Conservation (phyloP, 208 protist genomes). For the Leptomonas seymouri region DNA sequence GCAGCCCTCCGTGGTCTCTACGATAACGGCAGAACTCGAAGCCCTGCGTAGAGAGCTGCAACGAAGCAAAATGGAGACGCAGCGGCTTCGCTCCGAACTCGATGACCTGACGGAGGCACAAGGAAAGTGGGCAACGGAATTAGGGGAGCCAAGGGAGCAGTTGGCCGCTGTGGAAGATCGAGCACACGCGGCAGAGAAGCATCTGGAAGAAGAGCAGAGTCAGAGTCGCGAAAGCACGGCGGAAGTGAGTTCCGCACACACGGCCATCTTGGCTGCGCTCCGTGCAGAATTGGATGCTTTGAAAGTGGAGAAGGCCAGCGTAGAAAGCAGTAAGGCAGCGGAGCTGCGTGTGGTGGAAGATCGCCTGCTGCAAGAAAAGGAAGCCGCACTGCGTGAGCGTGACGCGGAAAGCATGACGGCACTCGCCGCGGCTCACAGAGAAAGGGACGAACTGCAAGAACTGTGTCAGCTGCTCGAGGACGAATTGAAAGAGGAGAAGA, state of each 20-base stretch:
- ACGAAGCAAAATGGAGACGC: background rate
- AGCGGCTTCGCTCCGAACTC: background rate
- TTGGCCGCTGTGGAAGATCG: background rate
- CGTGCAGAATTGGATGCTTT: background rate
- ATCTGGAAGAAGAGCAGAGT: background rate
- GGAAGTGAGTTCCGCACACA: background rate
- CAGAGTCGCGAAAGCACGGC: background rate
- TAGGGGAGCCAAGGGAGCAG: background rate
- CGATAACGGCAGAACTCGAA: background rate
- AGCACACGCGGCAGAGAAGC: background rate
- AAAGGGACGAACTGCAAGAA: slow-evolving; percentile 43
- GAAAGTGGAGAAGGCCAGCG: background rate
- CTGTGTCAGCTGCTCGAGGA: slow-evolving; percentile 45
- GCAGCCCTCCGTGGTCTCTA: background rate
- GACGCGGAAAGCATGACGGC: background rate
- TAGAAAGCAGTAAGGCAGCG: background rate
- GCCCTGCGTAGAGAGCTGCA: slow-evolving; percentile 1
- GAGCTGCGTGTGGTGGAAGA: slow-evolving; percentile 5
- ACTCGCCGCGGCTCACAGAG: slow-evolving; percentile 16
- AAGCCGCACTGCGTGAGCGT: slow-evolving; percentile 1
- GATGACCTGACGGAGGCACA: background rate
- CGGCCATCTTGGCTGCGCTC: background rate
- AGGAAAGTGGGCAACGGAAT: background rate
- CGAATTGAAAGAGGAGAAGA: slow-evolving; percentile 42
- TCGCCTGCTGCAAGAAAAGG: background rate